These are phyloP conservation scores for Capsicum rhomboideum DNA, from an alignment of 257 asterid species.

Conservation along the genomic window DNA sequence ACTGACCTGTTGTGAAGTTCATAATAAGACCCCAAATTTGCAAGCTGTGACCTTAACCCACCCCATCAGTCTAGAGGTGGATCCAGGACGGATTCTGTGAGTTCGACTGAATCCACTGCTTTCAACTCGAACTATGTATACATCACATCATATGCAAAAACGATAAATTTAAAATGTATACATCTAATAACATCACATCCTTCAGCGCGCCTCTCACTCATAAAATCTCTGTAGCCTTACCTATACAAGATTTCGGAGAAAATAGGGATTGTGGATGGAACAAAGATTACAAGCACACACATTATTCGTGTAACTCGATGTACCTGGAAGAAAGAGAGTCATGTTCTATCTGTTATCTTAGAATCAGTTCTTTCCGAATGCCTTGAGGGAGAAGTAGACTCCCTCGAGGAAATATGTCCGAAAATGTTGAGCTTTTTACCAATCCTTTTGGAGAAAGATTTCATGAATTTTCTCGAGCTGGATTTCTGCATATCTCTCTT, in stretches of 20 bases:
- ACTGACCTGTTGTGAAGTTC: conserved; percentile 3
- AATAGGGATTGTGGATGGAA: background rate
- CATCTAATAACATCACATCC: background rate
- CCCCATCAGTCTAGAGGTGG: background rate
- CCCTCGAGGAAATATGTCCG: conserved; percentile 58
- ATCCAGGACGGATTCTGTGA: conserved; percentile 27
- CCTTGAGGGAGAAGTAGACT: conserved; percentile 72
- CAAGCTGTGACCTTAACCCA: too few species aligned
- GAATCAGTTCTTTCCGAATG: conserved; percentile 70
- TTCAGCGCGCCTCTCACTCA: background rate
- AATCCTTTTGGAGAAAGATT: conserved; percentile 71
- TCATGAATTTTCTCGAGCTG: conserved; percentile 59
- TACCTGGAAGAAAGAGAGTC: conserved; percentile 26
- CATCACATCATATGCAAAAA: background rate
- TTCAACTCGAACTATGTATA: background rate
- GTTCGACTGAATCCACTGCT: background rate
- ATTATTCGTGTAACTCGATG: background rate
- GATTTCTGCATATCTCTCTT: conserved; percentile 86
- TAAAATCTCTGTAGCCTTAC: background rate
- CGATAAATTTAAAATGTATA: background rate
- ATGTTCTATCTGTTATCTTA: conserved; percentile 51
- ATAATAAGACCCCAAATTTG: background rate
- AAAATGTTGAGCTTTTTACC: conserved; percentile 54
- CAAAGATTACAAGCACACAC: conserved; percentile 5
- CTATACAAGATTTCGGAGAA: conserved; percentile 24